A percentile compares a stretch with the other conserved stretches of the same genome.
These are phyloP conservation scores for Alternaria gansuensis DNA, from an alignment of 2,329 filamentous ascomycete species.

Conservation along the genomic window DNA sequence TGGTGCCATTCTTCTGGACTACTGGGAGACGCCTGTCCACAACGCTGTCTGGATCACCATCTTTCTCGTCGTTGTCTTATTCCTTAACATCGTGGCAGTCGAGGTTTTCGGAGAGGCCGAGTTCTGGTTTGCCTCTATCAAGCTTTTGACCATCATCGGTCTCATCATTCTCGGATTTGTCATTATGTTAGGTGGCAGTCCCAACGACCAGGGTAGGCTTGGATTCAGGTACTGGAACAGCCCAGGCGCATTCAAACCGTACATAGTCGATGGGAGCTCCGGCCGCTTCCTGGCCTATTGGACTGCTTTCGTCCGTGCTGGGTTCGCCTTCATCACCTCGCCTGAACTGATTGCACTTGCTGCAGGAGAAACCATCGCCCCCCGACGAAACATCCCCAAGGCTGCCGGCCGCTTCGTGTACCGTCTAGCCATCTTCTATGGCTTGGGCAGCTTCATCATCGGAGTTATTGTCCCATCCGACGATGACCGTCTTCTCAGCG, in stretches of 20 bases:
- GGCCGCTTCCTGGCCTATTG: slow-evolving; percentile 71
- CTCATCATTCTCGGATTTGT: slow-evolving; percentile 49
- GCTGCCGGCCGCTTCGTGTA: slow-evolving; percentile 63
- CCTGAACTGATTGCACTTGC: slow-evolving; percentile 49
- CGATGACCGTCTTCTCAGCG: slow-evolving; percentile 57
- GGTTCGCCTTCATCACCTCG: slow-evolving; percentile 53
- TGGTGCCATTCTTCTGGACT: slow-evolving; percentile 47
- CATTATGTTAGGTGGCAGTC: slow-evolving; percentile 50
- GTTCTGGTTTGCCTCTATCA: slow-evolving; percentile 62
- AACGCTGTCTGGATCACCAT: slow-evolving; percentile 51
- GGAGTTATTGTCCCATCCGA: slow-evolving; percentile 68
- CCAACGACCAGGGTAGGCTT: slow-evolving; percentile 45
- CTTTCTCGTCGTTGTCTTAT: slow-evolving; percentile 47
- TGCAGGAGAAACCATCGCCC: slow-evolving; percentile 48
- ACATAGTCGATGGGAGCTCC: slow-evolving; percentile 63
- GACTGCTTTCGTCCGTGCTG: slow-evolving; percentile 64
- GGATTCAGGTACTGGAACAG: slow-evolving; percentile 75
- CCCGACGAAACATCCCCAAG: slow-evolving; percentile 60
- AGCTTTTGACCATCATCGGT: slow-evolving; percentile 54
- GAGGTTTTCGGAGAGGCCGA: slow-evolving; percentile 58
- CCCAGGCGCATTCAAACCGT: slow-evolving; percentile 64
- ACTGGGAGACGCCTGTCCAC: slow-evolving; percentile 47
- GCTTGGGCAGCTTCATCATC: slow-evolving; percentile 62
- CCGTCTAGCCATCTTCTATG: slow-evolving; percentile 66
- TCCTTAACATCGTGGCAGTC: slow-evolving; percentile 50